Base-by-base conservation (phyloP, 768 basidiomycete species). In the Lentinula lateritia region DNA sequence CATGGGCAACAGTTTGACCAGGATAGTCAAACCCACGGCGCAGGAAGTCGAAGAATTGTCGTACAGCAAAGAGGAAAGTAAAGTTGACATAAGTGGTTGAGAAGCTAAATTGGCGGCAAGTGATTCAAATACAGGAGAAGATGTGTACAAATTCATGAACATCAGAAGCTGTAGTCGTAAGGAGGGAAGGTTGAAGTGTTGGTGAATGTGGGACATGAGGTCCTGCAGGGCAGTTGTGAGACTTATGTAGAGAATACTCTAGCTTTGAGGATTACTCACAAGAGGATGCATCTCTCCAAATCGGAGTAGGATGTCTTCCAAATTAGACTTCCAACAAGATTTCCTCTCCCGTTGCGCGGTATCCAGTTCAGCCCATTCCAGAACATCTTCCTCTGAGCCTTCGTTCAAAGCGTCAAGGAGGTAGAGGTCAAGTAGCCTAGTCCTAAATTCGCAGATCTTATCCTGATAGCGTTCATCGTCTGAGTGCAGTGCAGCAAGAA, bases 331-430 rank as follows among this genome's bases (percentile, higher is more conserved):
- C 92, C 92, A 94, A 32, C 81, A 75, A 13, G 79, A 76, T 65
- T 81, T 78, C 67, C 78, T 80, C 59, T 83, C 81, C 55, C 86
- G 80, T 66, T 90, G 83, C 23, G 80, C 81, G 64, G 80, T 77
- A 67, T 87, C 83, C 59, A 92, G 73, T 46, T 80, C 83, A 13
- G 86, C 86, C 84, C 87, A 88, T 66, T 93, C 92, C 39, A 93
- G 69, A 35, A 86, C 79, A 68, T 93, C 92, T 48, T 83, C 80
- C 2, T 83, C 84, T 3, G 89, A 91, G 20, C 81, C 82, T 68
- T 91, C 90, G 68, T 89, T 88, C 69, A 82, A 86, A 38, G 86
- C 88, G 68, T 92, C 90, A 58, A 91, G 75, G 16, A 94, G 78
- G 68, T 92, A 92, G 16, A 90, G 77, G 61, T 92, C 89, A 67